phyloP scores from a whole-genome alignment of 106 monocot species.

The Gastrodia elata region DNA sequence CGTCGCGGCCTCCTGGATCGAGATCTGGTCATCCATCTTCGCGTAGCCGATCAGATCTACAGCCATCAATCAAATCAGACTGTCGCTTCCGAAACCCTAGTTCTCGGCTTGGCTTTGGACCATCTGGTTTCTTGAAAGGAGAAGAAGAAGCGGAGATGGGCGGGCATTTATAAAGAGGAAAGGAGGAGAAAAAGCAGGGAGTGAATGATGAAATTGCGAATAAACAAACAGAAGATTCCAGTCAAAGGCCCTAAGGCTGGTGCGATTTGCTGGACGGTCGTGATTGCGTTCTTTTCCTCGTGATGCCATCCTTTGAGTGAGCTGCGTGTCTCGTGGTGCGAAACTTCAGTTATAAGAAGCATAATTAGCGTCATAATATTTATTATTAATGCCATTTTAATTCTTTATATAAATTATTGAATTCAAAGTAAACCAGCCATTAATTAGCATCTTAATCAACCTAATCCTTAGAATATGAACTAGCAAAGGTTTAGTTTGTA shows the following conservation, averaged over 20 bases:
- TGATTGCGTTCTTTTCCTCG: conserved; percentile 2
- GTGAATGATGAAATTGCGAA: background rate
- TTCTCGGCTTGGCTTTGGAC: background rate
- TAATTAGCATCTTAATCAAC: too few species aligned
- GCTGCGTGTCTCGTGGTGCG: background rate
- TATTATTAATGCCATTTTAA: too few species aligned
- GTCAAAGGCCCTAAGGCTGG: background rate
- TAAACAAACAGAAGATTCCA: background rate
- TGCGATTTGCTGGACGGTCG: background rate
- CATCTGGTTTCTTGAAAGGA: background rate
- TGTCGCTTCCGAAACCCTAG: conserved; percentile 2
- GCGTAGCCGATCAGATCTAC: conserved; percentile 33
- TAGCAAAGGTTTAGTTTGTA: too few species aligned
- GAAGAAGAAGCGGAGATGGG: background rate
- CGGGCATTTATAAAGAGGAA: conserved; percentile 2
- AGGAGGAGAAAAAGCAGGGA: background rate
- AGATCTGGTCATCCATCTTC: conserved; percentile 39
- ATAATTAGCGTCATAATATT: too few species aligned
- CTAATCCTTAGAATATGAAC: too few species aligned
- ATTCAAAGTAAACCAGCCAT: too few species aligned
- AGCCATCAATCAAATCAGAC: conserved; percentile 14
- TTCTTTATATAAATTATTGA: too few species aligned
- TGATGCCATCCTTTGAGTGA: background rate
- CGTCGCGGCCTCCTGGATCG: conserved; percentile 45
- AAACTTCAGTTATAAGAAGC: conserved; percentile 4